Conservation (phyloP, 768 basidiomycete genomes). For the Wakefieldia striispora region DNA sequence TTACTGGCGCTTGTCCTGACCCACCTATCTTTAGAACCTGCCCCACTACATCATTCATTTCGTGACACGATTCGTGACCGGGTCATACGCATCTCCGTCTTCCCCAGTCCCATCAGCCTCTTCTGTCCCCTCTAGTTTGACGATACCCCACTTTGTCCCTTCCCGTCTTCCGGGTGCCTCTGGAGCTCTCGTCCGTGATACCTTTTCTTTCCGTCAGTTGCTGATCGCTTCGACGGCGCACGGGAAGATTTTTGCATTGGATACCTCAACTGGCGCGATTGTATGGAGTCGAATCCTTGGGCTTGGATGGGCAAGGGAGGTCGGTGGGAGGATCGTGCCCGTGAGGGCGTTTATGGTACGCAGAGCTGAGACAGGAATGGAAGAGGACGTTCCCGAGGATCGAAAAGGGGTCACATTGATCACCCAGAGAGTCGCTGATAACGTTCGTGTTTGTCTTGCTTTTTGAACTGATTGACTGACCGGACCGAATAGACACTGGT, state of each 20-base stretch:
- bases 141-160: slow-evolving; percentile 22
- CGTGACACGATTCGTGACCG: slow-evolving; percentile 65
- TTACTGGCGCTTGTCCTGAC: background rate
- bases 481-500: slow-evolving; percentile 47
- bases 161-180: slow-evolving; percentile 29
- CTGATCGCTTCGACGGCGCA: slow-evolving; percentile 67
- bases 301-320: slow-evolving; percentile 58
- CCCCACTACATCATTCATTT: slow-evolving; percentile 70
- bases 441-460: slow-evolving; percentile 42
- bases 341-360: slow-evolving; percentile 58
- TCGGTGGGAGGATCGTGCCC: slow-evolving; percentile 57
- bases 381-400: background rate
- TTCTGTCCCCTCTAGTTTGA: background rate
- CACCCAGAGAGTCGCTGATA: slow-evolving; percentile 57
- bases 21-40: slow-evolving; percentile 54
- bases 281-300: slow-evolving; percentile 82
- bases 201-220: slow-evolving; percentile 86
- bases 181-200: slow-evolving; percentile 56
- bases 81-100: slow-evolving; percentile 55
- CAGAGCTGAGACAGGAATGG: slow-evolving; percentile 23
- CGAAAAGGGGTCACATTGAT: slow-evolving; percentile 59
- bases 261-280: slow-evolving; percentile 72
- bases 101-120: slow-evolving; percentile 28
- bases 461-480: slow-evolving; percentile 5
- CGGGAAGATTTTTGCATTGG: slow-evolving; percentile 81